phyloP scores from a whole-genome alignment of 805 yeast species.

The Cyberlindnera bimundalis region DNA sequence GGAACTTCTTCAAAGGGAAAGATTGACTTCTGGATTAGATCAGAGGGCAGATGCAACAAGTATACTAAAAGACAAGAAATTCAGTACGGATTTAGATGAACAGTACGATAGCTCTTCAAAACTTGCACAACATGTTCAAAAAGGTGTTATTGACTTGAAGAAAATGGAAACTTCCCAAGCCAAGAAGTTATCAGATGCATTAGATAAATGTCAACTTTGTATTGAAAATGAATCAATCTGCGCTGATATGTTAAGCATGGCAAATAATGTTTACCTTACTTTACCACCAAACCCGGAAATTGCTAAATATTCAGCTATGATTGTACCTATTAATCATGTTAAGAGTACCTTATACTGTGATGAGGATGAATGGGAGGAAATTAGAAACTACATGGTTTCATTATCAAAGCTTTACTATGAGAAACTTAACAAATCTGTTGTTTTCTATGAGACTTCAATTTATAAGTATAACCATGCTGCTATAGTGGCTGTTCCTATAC shows the following conservation, averaged over 20 bases:
- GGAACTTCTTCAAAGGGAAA: slow-evolving; percentile 36
- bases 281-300: slow-evolving; percentile 39
- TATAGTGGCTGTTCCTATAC: slow-evolving; percentile 43
- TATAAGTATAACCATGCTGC: slow-evolving; percentile 34
- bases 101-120: slow-evolving; percentile 40
- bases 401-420: slow-evolving; percentile 38
- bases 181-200: slow-evolving; percentile 27
- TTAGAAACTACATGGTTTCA: slow-evolving; percentile 39
- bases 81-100: slow-evolving; percentile 38
- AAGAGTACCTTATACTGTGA: slow-evolving; percentile 39
- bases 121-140: slow-evolving; percentile 32
- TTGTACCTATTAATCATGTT: slow-evolving; percentile 41
- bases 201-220: slow-evolving; percentile 38
- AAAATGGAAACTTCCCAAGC: slow-evolving; percentile 29
- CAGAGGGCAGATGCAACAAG: slow-evolving; percentile 33
- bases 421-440: slow-evolving; percentile 31
- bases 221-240: slow-evolving; percentile 27
- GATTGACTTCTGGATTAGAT: slow-evolving; percentile 16
- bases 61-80: slow-evolving; percentile 35
- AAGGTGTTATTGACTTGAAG: slow-evolving; percentile 30
- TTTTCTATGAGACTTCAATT: slow-evolving; percentile 45
- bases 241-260: slow-evolving; percentile 34
- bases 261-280: slow-evolving; percentile 36
- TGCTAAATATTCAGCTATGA: slow-evolving; percentile 32
- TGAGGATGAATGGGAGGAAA: slow-evolving; percentile 42